Percentiles rank a stretch among this genome's conserved stretches.
Evolutionary conservation across 2,329 filamentous ascomycete species (phyloP).

Genomic region (Torrubiella hemipterigena): DNA sequence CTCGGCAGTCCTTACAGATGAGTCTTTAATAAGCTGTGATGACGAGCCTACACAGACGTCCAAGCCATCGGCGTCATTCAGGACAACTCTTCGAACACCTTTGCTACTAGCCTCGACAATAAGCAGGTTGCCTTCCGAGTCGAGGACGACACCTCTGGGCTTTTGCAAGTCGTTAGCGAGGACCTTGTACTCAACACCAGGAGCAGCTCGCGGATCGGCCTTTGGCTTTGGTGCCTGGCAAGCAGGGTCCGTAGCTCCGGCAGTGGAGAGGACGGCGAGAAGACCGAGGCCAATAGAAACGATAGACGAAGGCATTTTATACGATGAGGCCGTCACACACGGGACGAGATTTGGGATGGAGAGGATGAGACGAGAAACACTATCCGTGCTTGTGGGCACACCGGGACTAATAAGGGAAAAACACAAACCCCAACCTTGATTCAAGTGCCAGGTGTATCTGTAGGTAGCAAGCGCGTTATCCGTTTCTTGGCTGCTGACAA

Average conservation of each 20-base stretch:
- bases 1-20: slow-evolving; percentile 11
- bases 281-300: no score
- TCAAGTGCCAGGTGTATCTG: no score
- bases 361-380: no score
- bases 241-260: background rate
- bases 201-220: slow-evolving; percentile 10
- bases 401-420: no score
- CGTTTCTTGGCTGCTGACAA: no score
- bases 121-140: slow-evolving; percentile 23
- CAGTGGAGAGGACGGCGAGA: no score
- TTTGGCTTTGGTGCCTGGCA: slow-evolving; percentile 4
- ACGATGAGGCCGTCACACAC: no score
- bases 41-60: slow-evolving; percentile 17
- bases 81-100: slow-evolving; percentile 20
- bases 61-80: slow-evolving; percentile 16
- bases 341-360: no score
- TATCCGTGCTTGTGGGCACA: no score
- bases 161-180: slow-evolving; percentile 12
- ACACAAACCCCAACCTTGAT: no score
- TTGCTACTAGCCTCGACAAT: slow-evolving; percentile 16
- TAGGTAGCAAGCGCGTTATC: no score
- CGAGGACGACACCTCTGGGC: slow-evolving; percentile 22
- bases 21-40: slow-evolving; percentile 14
- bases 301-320: no score
- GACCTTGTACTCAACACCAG: slow-evolving; percentile 14